Conservation (phyloP, 2,329 filamentous ascomycete genomes). For the Cercospora nicotianae region DNA sequence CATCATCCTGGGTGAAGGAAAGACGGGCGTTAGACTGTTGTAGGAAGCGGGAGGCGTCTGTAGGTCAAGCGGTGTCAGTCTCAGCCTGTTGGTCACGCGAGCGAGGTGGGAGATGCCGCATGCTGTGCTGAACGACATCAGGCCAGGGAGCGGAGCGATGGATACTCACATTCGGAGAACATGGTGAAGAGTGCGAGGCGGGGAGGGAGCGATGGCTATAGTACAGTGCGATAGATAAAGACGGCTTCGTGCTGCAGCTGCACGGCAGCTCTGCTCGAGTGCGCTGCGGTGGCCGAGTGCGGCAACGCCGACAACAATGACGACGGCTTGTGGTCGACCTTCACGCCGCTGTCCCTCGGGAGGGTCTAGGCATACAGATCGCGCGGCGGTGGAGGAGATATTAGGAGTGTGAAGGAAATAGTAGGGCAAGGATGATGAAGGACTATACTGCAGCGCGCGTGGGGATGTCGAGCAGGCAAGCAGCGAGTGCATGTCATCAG, state of each 20-base stretch:
- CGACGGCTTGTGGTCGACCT: neutral
- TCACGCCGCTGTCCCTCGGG: neutral
- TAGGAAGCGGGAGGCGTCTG: conserved; percentile 95
- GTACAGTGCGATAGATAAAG: neutral
- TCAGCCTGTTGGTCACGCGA: conserved; percentile 42
- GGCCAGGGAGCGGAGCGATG: conserved; percentile 23
- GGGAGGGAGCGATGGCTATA: neutral
- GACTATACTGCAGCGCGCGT: neutral
- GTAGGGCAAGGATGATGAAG: neutral
- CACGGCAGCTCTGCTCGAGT: neutral
- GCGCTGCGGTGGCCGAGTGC: conserved; percentile 1
- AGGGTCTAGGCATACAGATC: neutral
- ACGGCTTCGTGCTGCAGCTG: conserved; percentile 2
- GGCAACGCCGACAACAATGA: neutral
- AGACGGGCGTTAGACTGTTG: conserved; percentile 93
- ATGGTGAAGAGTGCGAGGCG: conserved; percentile 46
- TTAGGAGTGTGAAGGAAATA: neutral
- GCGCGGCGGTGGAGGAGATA: neutral
- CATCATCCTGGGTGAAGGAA: conserved; percentile 58
- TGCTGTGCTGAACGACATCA: conserved; percentile 37
- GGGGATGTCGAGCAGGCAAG: neutral
- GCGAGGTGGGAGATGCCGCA: conserved; percentile 24
- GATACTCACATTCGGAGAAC: conserved; percentile 83
- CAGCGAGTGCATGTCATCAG: conserved; percentile 3
- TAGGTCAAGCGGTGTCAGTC: conserved; percentile 36